Evolutionary conservation across 192 early-diverging fungal genomes (phyloP).

Genomic region (Geosiphon pyriformis): DNA sequence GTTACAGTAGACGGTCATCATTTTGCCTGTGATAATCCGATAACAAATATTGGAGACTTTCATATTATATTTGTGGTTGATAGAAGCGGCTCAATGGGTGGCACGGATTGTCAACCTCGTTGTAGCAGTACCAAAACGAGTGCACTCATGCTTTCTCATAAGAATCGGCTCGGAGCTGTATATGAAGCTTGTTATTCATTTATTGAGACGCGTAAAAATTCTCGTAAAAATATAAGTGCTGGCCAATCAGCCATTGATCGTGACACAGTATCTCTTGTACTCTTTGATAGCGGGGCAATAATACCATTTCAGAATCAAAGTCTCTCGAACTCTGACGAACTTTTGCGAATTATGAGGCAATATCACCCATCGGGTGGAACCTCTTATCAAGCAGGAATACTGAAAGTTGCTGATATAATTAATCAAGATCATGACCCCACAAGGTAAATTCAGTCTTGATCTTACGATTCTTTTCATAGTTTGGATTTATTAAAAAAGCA

Average conservation of each 20-base stretch:
- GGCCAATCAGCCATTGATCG: neutral
- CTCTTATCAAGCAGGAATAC: constrained; percentile 5
- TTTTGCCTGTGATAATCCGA: constrained; percentile 31
- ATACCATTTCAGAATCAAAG: constrained; percentile 14
- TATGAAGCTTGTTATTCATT: constrained; percentile 21
- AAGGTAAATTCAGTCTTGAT: neutral
- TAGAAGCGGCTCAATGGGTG: constrained; percentile 16
- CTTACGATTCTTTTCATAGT: neutral
- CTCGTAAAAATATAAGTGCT: neutral
- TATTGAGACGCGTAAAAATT: constrained; percentile 4
- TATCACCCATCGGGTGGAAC: neutral
- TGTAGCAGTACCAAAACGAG: neutral
- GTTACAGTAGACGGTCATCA: constrained; percentile 31
- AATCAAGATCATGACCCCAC: constrained; percentile 6
- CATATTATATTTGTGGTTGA: constrained; percentile 27
- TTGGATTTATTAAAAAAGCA: neutral
- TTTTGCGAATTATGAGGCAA: constrained; percentile 18
- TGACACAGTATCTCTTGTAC: constrained; percentile 20
- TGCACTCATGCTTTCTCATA: neutral
- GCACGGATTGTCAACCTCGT: neutral
- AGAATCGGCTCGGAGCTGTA: constrained; percentile 27
- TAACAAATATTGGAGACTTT: constrained; percentile 12
- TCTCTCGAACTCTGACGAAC: neutral
- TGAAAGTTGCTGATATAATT: constrained; percentile 9
- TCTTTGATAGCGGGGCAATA: constrained; percentile 1